Evolutionary conservation across 192 early-diverging fungal species (phyloP), one percentile per base, ranked within the genome.

Genomic region (Backusella luteola): DNA sequence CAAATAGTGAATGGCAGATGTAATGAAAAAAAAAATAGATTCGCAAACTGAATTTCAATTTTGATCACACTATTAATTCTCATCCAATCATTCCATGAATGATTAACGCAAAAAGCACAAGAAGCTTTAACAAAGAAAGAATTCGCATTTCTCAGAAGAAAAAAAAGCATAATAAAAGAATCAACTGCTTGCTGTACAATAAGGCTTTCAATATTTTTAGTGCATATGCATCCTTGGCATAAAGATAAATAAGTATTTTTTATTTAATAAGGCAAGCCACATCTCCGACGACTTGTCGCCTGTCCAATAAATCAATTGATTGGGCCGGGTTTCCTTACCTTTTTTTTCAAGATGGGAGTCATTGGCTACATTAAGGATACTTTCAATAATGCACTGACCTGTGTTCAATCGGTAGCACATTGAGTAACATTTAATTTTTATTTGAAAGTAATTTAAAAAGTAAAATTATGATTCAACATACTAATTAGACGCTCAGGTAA

Each of bases 371-470:
- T n/a, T 56, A 19, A 6, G 2, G 23, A 14, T 63, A 26, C 56
- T 29, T 63, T 63, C 56, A 63, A 14, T 63, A 63, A 63, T 63
- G 56, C 56, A 63, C 56, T 63, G 56, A 63, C 56, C 56, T 63
- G 56, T 63, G 12, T 63, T 29, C 3, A 63, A 29, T 29, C 12
- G 29, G 56, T 63, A 14, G 23, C 23, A 63, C 56, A 63, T 63
- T 29, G 56, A 63, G 56, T 63, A 63, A 63, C 21, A 9, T 29
- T 23, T 29, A 26, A 14, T 23, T 63, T 26, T 23, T 56, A 56
- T 56, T 23, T 63, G 12, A 63, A 63, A 29, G 21, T 63, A 63
- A 63, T 63, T 63, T 63, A 63, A 63, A 63, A 63, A 29, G 56
- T 63, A 63, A 29, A 63, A 63, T 63, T 29, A 63, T 26, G 56